phyloP scores from a whole-genome alignment of 1,284 basidiomycete species.

The Psilocybe mexicana region DNA sequence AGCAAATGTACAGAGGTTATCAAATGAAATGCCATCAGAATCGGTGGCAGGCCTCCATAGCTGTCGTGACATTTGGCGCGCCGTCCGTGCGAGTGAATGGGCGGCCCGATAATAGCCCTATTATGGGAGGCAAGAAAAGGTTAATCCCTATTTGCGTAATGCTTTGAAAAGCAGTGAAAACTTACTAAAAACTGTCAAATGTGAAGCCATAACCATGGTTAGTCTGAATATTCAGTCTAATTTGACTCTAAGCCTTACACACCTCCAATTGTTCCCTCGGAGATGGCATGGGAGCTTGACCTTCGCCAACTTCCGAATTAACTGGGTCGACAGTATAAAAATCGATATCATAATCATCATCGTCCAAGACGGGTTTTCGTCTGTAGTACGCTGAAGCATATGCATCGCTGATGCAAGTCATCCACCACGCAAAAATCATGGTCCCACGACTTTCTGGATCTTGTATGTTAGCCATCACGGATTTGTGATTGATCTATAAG shows the following conservation, averaged over 20 bases:
- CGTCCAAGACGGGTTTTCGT: constrained; percentile 46
- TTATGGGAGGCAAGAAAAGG: constrained; percentile 14
- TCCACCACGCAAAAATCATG: constrained; percentile 85
- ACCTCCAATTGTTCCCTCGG: constrained; percentile 78
- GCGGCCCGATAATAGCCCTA: constrained; percentile 80
- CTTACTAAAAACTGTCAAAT: constrained; percentile 40
- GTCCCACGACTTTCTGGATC: constrained; percentile 74
- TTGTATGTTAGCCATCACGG: constrained; percentile 65
- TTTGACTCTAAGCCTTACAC: constrained; percentile 14
- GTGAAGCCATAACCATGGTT: constrained; percentile 6
- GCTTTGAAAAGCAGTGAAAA: constrained; percentile 11
- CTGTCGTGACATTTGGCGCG: constrained; percentile 74
- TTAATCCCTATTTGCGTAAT: constrained; percentile 6
- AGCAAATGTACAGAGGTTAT: constrained; percentile 60
- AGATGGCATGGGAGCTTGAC: constrained; percentile 52
- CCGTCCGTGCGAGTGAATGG: constrained; percentile 77
- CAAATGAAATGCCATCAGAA: constrained; percentile 73
- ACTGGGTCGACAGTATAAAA: constrained; percentile 75
- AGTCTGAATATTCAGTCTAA: constrained; percentile 8
- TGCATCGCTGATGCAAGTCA: constrained; percentile 59
- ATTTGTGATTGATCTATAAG: constrained; percentile 76
- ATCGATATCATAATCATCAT: constrained; percentile 69
- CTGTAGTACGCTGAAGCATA: constrained; percentile 50
- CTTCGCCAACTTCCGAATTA: constrained; percentile 47
- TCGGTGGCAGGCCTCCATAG: constrained; percentile 79